phyloP scores from a whole-genome alignment of 345 rosid genomes.

The Angophora floribunda region DNA sequence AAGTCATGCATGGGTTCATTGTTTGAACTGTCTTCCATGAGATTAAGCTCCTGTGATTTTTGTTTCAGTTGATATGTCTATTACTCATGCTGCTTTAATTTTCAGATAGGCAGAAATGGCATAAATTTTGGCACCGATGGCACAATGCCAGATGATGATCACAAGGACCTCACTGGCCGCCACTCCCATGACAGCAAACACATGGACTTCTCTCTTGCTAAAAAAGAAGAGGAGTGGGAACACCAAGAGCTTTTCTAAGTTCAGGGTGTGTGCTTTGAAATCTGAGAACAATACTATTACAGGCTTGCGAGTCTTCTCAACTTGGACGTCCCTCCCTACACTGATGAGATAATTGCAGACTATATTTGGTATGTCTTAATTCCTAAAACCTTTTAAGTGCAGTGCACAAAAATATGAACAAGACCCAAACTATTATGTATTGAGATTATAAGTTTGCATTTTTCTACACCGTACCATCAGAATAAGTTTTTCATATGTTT shows the following conservation, averaged over 20 bases:
- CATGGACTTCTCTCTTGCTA: slow-evolving; percentile 55
- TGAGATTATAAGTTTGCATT: too few relatives aligned
- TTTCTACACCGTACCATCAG: too few relatives aligned
- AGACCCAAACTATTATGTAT: too few relatives aligned
- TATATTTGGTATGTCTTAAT: too few relatives aligned
- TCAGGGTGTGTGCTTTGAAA: slow-evolving; percentile 50
- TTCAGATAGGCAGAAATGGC: slow-evolving; percentile 51
- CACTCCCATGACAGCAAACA: slow-evolving; percentile 34
- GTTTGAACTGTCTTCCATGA: background rate
- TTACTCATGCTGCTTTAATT: background rate
- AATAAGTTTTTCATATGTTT: too few relatives aligned
- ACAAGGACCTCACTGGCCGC: slow-evolving; percentile 35
- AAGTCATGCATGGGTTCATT: background rate
- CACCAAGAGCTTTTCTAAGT: slow-evolving; percentile 28
- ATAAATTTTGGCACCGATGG: slow-evolving; percentile 66
- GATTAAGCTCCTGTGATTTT: too few relatives aligned
- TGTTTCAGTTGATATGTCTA: too few relatives aligned
- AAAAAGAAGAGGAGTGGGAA: slow-evolving; percentile 55
- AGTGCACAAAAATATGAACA: too few relatives aligned
- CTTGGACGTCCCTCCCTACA: slow-evolving; percentile 65
- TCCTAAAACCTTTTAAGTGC: too few relatives aligned
- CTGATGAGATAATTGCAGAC: slow-evolving; percentile 76
- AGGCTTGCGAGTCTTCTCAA: slow-evolving; percentile 64
- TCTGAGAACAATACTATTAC: slow-evolving; percentile 50
- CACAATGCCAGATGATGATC: slow-evolving; percentile 65